Evolutionary conservation across 768 basidiomycete species (phyloP).

Genomic region (Psilocybe subaeruginosa): DNA sequence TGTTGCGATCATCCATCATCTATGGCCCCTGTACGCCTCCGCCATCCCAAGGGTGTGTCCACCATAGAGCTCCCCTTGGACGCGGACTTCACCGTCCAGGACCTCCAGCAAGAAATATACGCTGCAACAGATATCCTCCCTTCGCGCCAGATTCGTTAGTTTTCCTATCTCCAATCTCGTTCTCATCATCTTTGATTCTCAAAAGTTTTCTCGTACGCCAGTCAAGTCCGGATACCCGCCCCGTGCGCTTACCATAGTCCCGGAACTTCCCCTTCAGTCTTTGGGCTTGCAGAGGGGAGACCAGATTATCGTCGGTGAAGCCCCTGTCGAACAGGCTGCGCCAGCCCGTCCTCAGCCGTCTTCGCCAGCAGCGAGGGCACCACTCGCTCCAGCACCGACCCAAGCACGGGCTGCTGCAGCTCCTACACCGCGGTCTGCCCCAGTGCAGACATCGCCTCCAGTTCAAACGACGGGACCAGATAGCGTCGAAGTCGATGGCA

Average conservation of each 20-base stretch:
- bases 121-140: constrained; percentile 70
- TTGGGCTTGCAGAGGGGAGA: constrained; percentile 82
- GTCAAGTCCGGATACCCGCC: constrained; percentile 91
- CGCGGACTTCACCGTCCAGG: constrained; percentile 60
- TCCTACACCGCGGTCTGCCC: constrained; percentile 9
- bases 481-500: constrained; percentile 62
- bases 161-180: neutral
- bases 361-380: constrained; percentile 1
- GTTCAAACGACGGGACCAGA: constrained; percentile 46
- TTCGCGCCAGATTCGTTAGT: constrained; percentile 78
- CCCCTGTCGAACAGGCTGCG: constrained; percentile 14
- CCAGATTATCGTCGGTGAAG: constrained; percentile 78
- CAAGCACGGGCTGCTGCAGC: constrained; percentile 11
- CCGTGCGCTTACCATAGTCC: constrained; percentile 65
- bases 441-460: constrained; percentile 8
- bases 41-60: constrained; percentile 83
- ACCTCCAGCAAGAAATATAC: constrained; percentile 77
- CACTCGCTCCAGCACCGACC: constrained; percentile 7
- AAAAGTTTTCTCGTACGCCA: constrained; percentile 26
- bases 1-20: neutral
- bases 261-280: constrained; percentile 74
- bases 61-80: constrained; percentile 74
- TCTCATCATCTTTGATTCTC: neutral
- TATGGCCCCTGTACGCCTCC: constrained; percentile 78
- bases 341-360: constrained; percentile 15